Conservation (phyloP, 805 yeast species). For the Jamesozyma gamospora region DNA sequence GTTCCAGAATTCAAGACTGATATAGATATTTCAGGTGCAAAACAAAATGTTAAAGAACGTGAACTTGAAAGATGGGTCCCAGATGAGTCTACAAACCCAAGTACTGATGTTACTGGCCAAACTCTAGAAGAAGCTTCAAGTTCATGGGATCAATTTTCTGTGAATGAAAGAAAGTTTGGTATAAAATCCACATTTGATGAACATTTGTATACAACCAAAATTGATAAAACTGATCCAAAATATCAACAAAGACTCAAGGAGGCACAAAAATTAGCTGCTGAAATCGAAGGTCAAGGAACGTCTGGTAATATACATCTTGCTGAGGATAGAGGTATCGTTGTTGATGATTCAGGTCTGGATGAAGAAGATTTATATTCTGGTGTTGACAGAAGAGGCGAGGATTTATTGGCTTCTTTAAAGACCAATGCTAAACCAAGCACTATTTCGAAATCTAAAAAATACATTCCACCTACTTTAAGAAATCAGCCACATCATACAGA, state of each 20-base stretch:
- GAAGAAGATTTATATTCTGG: slow-evolving; percentile 97
- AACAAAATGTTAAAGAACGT: slow-evolving; percentile 42
- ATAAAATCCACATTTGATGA: slow-evolving; percentile 76
- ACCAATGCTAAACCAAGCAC: slow-evolving; percentile 20
- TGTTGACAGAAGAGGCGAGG: slow-evolving; percentile 49
- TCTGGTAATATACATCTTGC: slow-evolving; percentile 73
- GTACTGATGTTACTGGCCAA: slow-evolving; percentile 7
- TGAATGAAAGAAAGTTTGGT: slow-evolving; percentile 83
- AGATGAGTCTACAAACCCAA: slow-evolving; percentile 32
- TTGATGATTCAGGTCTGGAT: slow-evolving; percentile 80
- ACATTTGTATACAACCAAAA: slow-evolving; percentile 73
- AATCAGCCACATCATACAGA: slow-evolving; percentile 28
- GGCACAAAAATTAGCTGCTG: slow-evolving; percentile 75
- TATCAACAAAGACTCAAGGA: slow-evolving; percentile 50
- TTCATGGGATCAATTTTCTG: slow-evolving; percentile 89
- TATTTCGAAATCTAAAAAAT: slow-evolving; percentile 26
- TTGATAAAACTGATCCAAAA: slow-evolving; percentile 62
- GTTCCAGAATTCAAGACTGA: slow-evolving; percentile 60
- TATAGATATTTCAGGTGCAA: slow-evolving; percentile 61
- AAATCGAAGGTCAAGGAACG: slow-evolving; percentile 59
- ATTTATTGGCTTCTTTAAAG: slow-evolving; percentile 26
- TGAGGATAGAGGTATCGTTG: slow-evolving; percentile 75
- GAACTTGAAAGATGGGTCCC: slow-evolving; percentile 82
- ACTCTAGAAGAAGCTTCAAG: slow-evolving; percentile 31
- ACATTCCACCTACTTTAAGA: slow-evolving; percentile 28